Conservation (phyloP, 2,329 filamentous ascomycete species). For the Atkinsonella texensis region DNA sequence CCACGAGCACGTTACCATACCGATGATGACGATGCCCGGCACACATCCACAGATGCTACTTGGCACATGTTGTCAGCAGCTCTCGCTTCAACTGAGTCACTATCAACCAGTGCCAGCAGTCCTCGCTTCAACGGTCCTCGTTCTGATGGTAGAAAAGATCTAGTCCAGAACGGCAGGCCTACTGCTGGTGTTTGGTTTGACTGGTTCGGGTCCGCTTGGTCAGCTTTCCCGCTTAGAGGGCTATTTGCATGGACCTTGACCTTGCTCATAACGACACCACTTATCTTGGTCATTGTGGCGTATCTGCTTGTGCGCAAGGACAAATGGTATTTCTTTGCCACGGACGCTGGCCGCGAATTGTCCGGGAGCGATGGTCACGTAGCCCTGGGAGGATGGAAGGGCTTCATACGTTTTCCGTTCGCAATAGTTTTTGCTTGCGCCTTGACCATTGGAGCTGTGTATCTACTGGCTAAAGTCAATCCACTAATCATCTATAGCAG, state of each 20-base stretch:
- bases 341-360: slow-evolving; percentile 39
- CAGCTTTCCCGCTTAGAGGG: slow-evolving; percentile 65
- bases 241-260: slow-evolving; percentile 83
- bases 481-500: slow-evolving; percentile 87
- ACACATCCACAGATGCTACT: slow-evolving; percentile 58
- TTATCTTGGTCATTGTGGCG: slow-evolving; percentile 58
- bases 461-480: slow-evolving; percentile 71
- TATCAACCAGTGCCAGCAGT: slow-evolving; percentile 54
- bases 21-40: slow-evolving; percentile 69
- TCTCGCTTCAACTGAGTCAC: slow-evolving; percentile 57
- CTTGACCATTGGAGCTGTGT: slow-evolving; percentile 59
- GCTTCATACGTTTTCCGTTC: slow-evolving; percentile 74
- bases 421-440: slow-evolving; percentile 56
- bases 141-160: slow-evolving; percentile 42
- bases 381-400: slow-evolving; percentile 61
- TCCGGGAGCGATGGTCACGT: slow-evolving; percentile 51
- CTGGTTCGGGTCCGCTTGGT: slow-evolving; percentile 68
- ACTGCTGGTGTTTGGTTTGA: slow-evolving; percentile 86
- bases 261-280: slow-evolving; percentile 65
- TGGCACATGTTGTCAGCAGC: slow-evolving; percentile 95
- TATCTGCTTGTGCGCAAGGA: slow-evolving; percentile 57
- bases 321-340: slow-evolving; percentile 81
- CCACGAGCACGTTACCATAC: slow-evolving; percentile 86
- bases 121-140: slow-evolving; percentile 51
- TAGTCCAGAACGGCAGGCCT: slow-evolving; percentile 53